Evolutionary conservation across 2,329 filamentous ascomycete genomes (phyloP), one percentile per base, ranked within the genome.

Genomic region (Reticulascus tulasneorum): DNA sequence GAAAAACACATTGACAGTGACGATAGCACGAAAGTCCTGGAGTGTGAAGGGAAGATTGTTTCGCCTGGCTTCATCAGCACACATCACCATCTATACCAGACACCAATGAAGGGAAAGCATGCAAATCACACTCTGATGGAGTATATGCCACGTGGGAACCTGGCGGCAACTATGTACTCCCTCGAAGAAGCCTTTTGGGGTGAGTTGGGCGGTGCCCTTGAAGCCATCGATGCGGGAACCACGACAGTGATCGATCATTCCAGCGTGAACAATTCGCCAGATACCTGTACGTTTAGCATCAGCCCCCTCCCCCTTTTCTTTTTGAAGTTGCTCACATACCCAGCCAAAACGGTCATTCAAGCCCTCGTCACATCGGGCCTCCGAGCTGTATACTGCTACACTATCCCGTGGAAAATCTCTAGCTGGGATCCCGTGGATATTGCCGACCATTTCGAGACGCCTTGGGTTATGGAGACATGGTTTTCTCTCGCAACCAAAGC

Each of bases 61-160:
- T 61, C 54, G 3, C 62, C 65, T 0, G 65, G 65, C 3, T 67
- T 68, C 45, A 51, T 68, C 29, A 62, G 66, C 43, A 64, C 63
- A 2, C 65, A 67, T 32, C 58, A 63, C 28, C 67, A 72, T 48
- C 46, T 66, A 7, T 72, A 66, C 66, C 64, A 70, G 44, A 49
- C 52, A n/a, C 47, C 48, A 23, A 44, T 56, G 25, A 59, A 59
- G 35, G 50, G 46, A 22, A 27, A 34, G 11, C 47, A 51, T 34
- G 38, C 39, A 12, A 42, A 56, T 33, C 45, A 50, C 4, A 45
- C 46, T 7, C 40, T 56, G 12, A 15, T 51, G 13, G 48, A 51
- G 16, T 57, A 58, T 34, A 23, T 54, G 1, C 35, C 35, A 6
- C 18, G 5, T 45, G 54, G 12, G 48, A 60, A 6, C 48, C 60